Base-by-base conservation (phyloP, 129 eudicot genomes). In the Lactuca sativa region DNA sequence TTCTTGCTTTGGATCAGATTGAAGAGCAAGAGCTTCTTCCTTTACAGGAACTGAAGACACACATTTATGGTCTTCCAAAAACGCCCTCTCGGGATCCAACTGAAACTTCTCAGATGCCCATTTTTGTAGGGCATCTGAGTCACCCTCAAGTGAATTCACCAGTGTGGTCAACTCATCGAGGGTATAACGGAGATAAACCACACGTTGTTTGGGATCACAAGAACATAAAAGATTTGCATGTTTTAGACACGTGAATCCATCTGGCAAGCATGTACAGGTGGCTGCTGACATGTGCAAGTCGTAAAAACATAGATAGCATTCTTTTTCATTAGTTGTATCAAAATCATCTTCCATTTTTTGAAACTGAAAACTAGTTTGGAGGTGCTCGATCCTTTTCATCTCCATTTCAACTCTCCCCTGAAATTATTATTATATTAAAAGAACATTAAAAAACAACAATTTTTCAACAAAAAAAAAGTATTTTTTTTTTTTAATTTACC, bases 211-310 rank as follows among this genome's bases (percentile, higher is more conserved):
- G 18, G 81, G 74, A 18, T 77, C 82, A 61, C 92, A 86, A 5
- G 79, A 72, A 76, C 88, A 86, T 44, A 84, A 13, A 21, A 18
- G 70, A 58, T 78, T 65, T 52, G 84, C 84, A 47, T 89, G 96
- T 63, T 77, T 78, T 10, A 89, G 83, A 55, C 96, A 89, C 7
- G 90, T 70, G 71, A 84, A 89, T 16, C 74, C 79, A 37, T 82
- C 86, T 14, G 82, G 33, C 44, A 85, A 67, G 60, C 96, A 89
- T 37, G 80, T 82, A 86, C 93, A 89, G 68, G 73, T 34, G 40
- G 78, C 90, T 34, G 86, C 88, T 59, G 88, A 84, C 69, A 89
- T 77, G 78, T 89, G 93, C 15, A 89, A 74, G 74, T 89, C 96
- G 12, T 84, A 89, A 67, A 86, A 89, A 78, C 96, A 89, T 25